Base-by-base conservation (phyloP, 768 basidiomycete species). In the Hirschioporus abietinus region DNA sequence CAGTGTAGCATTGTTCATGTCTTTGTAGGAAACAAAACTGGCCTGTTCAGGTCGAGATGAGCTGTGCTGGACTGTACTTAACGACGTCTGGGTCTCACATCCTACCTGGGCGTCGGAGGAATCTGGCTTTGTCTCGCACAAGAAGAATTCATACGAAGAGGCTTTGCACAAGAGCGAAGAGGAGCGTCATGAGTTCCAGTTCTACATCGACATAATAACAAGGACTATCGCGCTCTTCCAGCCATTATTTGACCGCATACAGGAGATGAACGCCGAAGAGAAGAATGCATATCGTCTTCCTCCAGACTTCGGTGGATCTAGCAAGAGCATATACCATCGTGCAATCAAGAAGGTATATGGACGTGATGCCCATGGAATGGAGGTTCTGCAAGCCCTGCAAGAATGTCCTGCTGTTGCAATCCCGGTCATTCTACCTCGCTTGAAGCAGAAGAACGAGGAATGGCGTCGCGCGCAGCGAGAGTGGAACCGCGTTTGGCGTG, bases 21-120 rank as follows among this genome's bases (percentile, higher is more conserved):
- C 67, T 36, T 59, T 68, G 63, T 69, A 97, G 95, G 96, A 99
- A 79, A 86, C 90, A 69, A 84, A 86, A 57, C 78, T 98, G 23
- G 92, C 94, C 27, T 99, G 97, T 75, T 97, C 97, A 2, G 96
- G 92, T 12, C 89, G 97, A 30, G 96, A 98, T 72, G 88, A 94
- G 68, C 89, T 98, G 66, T 96, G 93, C 74, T 92, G 95, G 75
- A 95, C 94, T 30, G 95, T 99, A 30, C 84, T 99, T 60, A 99
- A 99, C 74, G 96, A 99, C 73, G 87, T 90, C 70, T 99, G 97
- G 96, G 95, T 99, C 12, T 97, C 96, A 17, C 96, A 99, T 76
- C 96, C 97, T 2, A 96, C 95, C 0, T 97, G 95, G 93, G 95
- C 95, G 9, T 96, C 95, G 24, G 96, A 99, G 75, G 95, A 96